phyloP scores from a whole-genome alignment of 495 filamentous ascomycete species.

The Gamarada debralockiae region DNA sequence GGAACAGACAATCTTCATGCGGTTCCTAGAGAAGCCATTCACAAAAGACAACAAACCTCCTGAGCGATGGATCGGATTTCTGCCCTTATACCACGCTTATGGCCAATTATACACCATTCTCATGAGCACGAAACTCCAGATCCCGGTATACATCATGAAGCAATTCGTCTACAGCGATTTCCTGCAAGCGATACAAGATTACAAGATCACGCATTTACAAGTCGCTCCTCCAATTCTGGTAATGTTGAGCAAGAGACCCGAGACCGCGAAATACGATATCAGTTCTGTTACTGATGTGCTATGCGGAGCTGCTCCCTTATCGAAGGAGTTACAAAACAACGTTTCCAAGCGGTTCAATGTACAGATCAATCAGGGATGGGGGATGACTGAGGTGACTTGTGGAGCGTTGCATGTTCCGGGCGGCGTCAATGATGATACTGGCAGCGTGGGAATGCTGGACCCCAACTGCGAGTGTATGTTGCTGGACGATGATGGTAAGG shows the following conservation, averaged over 20 bases:
- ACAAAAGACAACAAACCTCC: conserved; percentile 27
- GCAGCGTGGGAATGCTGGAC: conserved; percentile 9
- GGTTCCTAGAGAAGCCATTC: conserved; percentile 29
- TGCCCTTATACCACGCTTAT: conserved; percentile 57
- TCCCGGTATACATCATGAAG: conserved; percentile 42
- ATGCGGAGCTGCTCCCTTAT: conserved; percentile 54
- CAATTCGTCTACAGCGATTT: conserved; percentile 42
- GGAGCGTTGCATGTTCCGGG: conserved; percentile 9
- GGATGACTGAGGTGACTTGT: conserved; percentile 47
- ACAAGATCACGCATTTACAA: conserved; percentile 39
- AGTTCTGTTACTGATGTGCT: conserved; percentile 31
- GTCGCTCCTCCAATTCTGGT: conserved; percentile 47
- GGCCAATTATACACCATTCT: conserved; percentile 47
- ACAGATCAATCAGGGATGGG: conserved; percentile 42
- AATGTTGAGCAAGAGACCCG: conserved; percentile 41
- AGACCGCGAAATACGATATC: conserved; percentile 38
- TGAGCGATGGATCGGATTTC: conserved; percentile 28
- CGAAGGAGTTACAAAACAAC: conserved; percentile 37
- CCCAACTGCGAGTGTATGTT: conserved; percentile 12
- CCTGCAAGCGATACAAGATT: conserved; percentile 35
- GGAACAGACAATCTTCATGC: conserved; percentile 33
- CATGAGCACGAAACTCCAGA: conserved; percentile 28
- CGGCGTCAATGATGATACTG: conserved; percentile 8
- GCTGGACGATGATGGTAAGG: conserved; percentile 29
- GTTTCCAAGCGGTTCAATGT: conserved; percentile 37